phyloP scores from a whole-genome alignment of 2,329 filamentous ascomycete species.

The Aspergillus sojae region DNA sequence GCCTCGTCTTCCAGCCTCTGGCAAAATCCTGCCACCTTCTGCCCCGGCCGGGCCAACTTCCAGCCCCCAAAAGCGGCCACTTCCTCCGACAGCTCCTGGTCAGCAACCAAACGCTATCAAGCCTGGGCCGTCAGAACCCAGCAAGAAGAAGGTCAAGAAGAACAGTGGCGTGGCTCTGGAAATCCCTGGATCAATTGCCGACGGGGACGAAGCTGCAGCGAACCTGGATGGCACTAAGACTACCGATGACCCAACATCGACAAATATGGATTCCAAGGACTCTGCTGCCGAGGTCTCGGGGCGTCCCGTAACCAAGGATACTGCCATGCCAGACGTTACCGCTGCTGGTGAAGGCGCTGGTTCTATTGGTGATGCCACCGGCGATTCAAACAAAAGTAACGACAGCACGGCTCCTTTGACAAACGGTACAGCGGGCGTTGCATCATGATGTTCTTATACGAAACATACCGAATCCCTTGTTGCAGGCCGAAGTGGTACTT shows the following conservation, averaged over 20 bases:
- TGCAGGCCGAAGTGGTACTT: background rate
- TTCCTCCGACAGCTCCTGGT: conserved; percentile 29
- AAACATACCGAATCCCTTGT: background rate
- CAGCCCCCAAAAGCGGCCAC: conserved; percentile 47
- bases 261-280: conserved; percentile 51
- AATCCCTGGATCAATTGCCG: conserved; percentile 26
- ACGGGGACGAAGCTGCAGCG: conserved; percentile 29
- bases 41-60: conserved; percentile 33
- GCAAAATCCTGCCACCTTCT: conserved; percentile 45
- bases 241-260: conserved; percentile 10
- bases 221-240: conserved; percentile 21
- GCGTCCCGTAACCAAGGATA: conserved; percentile 16
- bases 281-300: conserved; percentile 14
- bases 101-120: conserved; percentile 30
- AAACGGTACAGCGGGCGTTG: conserved; percentile 64
- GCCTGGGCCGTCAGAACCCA: conserved; percentile 35
- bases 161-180: conserved; percentile 38
- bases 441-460: conserved; percentile 28
- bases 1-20: conserved; percentile 49
- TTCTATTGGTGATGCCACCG: conserved; percentile 12
- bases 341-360: conserved; percentile 12
- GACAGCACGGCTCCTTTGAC: conserved; percentile 42
- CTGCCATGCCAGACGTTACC: conserved; percentile 17
- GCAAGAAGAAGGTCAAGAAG: conserved; percentile 48
- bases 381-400: conserved; percentile 33